Percentiles rank a stretch among this genome's conserved stretches.
phyloP scores from a whole-genome alignment of 2,329 filamentous ascomycete species.

The Diaporthe capsici region DNA sequence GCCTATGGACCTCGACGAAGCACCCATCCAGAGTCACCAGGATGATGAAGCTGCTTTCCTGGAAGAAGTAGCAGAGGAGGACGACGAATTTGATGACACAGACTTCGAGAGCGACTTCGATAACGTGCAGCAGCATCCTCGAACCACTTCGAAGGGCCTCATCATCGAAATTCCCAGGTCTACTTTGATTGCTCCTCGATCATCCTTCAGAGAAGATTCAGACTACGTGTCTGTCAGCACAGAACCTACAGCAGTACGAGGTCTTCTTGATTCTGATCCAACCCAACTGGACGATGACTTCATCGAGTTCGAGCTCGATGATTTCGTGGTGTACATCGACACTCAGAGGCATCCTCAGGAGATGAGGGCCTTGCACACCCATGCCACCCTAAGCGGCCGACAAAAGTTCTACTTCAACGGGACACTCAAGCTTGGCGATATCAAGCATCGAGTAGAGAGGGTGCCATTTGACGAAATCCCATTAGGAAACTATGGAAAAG shows the following conservation, averaged over 20 bases:
- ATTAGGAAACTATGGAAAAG: conserved; percentile 75
- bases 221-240: conserved; percentile 44
- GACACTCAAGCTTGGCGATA: conserved; percentile 61
- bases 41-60: conserved; percentile 7
- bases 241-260: conserved; percentile 52
- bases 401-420: conserved; percentile 72
- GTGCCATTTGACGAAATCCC: conserved; percentile 72
- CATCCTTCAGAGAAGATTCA: conserved; percentile 47
- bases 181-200: conserved; percentile 48
- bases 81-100: not conserved
- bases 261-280: conserved; percentile 47
- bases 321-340: conserved; percentile 71
- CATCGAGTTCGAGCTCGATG: conserved; percentile 66
- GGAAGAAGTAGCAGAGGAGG: conserved; percentile 1
- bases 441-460: conserved; percentile 64
- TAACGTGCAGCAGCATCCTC: conserved; percentile 10
- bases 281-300: conserved; percentile 48
- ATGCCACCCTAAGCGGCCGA: conserved; percentile 56
- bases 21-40: not conserved
- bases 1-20: conserved; percentile 14
- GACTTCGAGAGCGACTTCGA: conserved; percentile 5
- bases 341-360: conserved; percentile 57
- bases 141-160: not conserved
- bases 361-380: conserved; percentile 68
- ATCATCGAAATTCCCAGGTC: conserved; percentile 47